phyloP scores from a whole-genome alignment of 805 yeast genomes.

The Middelhovenomyces tepae region DNA sequence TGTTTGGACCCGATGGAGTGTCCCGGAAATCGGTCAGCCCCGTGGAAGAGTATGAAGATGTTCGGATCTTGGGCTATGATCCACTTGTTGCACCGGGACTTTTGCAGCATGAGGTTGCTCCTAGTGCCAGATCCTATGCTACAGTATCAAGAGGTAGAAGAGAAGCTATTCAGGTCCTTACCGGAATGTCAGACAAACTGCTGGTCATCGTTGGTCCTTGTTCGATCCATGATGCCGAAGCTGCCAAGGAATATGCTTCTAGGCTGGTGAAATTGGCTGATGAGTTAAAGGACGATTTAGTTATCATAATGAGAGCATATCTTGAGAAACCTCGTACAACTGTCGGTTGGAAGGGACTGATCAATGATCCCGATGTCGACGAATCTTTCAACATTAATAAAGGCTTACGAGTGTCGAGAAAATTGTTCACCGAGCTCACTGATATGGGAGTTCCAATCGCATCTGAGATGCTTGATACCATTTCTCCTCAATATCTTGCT shows the following conservation, averaged over 20 bases:
- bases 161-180: conserved; percentile 66
- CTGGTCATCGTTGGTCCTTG: conserved; percentile 93
- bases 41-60: conserved; percentile 54
- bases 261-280: conserved; percentile 59
- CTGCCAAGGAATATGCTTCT: conserved; percentile 81
- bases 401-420: conserved; percentile 82
- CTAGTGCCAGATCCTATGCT: conserved; percentile 42
- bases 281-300: conserved; percentile 66
- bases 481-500: conserved; percentile 89
- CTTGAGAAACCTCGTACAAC: conserved; percentile 98
- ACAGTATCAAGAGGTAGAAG: conserved; percentile 71
- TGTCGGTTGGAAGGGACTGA: conserved; percentile 98
- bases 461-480: conserved; percentile 96
- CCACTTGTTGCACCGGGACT: conserved; percentile 92
- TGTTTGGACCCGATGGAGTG: conserved; percentile 31
- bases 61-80: conserved; percentile 67
- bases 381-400: conserved; percentile 90
- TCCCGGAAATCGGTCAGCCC: conserved; percentile 33
- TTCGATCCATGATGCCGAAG: conserved; percentile 84
- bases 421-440: conserved; percentile 75
- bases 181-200: conserved; percentile 72
- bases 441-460: conserved; percentile 82
- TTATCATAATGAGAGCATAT: conserved; percentile 93
- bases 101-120: conserved; percentile 76
- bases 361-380: conserved; percentile 93